phyloP scores from a whole-genome alignment of 345 rosid species.

The Kandelia obovata region DNA sequence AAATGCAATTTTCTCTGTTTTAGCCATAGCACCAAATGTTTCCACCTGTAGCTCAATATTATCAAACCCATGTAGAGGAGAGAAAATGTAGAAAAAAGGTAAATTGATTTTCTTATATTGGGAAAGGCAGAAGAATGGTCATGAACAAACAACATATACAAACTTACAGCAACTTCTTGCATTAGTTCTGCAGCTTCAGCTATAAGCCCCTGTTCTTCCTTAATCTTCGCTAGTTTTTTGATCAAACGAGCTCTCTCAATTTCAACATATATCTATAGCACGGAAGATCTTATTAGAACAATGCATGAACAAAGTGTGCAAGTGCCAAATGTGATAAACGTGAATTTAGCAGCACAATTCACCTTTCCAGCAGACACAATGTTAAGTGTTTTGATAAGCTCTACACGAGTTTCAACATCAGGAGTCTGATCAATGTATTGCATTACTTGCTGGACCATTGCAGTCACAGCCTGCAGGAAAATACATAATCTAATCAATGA shows the following conservation, averaged over 20 bases:
- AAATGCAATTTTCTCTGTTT: constrained; percentile 92
- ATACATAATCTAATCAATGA: constrained; percentile 5
- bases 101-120: not conserved
- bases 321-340: not conserved
- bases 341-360: constrained; percentile 5
- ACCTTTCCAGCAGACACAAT: constrained; percentile 95
- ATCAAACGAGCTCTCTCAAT: constrained; percentile 91
- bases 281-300: constrained; percentile 1
- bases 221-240: constrained; percentile 83
- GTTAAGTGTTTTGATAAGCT: constrained; percentile 76
- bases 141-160: not conserved
- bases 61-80: constrained; percentile 3
- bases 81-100: not conserved
- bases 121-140: not conserved
- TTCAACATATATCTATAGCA: constrained; percentile 81
- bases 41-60: constrained; percentile 57
- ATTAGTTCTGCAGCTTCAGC: constrained; percentile 97
- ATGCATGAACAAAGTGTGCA: not conserved
- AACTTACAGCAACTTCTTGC: constrained; percentile 97
- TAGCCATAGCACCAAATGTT: constrained; percentile 97
- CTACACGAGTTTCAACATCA: constrained; percentile 81
- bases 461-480: constrained; percentile 70
- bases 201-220: constrained; percentile 78
- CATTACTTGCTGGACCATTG: constrained; percentile 99
- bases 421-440: constrained; percentile 90